Conservation (phyloP, 768 basidiomycete species). For the Terana coerulea region DNA sequence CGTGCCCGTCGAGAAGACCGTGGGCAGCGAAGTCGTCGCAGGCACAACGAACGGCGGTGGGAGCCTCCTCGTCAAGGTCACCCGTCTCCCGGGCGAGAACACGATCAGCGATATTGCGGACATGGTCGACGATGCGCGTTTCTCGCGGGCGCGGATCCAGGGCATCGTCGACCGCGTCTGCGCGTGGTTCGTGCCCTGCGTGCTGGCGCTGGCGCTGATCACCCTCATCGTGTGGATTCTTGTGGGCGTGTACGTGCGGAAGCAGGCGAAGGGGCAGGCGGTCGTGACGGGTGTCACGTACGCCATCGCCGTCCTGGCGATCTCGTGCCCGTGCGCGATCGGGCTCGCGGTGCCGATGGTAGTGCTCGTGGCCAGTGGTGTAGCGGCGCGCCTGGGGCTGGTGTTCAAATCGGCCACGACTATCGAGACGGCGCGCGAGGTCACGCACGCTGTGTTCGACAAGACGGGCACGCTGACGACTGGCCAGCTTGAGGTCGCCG, state of each 20-base stretch:
- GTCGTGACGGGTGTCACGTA: slow-evolving; percentile 42
- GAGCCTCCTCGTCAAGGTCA: slow-evolving; percentile 31
- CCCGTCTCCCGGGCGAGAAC: slow-evolving; percentile 36
- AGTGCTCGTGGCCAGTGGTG: slow-evolving; percentile 30
- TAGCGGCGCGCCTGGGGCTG: slow-evolving; percentile 28
- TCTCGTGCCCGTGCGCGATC: slow-evolving; percentile 51
- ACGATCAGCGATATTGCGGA: slow-evolving; percentile 35
- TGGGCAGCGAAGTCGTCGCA: slow-evolving; percentile 32
- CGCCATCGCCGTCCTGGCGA: slow-evolving; percentile 46
- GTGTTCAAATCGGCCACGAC: slow-evolving; percentile 34
- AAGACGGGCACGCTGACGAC: slow-evolving; percentile 58
- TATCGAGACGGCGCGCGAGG: slow-evolving; percentile 40
- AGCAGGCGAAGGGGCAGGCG: slow-evolving; percentile 23
- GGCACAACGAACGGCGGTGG: slow-evolving; percentile 36
- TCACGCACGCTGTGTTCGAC: slow-evolving; percentile 48
- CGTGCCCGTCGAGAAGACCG: slow-evolving; percentile 31
- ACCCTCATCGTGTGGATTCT: slow-evolving; percentile 35
- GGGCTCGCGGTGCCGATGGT: slow-evolving; percentile 35
- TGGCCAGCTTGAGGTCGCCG: slow-evolving; percentile 38
- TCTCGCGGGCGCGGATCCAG: slow-evolving; percentile 36
- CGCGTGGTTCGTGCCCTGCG: slow-evolving; percentile 44
- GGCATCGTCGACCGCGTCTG: slow-evolving; percentile 48
- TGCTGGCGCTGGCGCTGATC: slow-evolving; percentile 35
- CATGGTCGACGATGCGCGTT: slow-evolving; percentile 34
- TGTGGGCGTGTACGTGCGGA: slow-evolving; percentile 28